phyloP scores from a whole-genome alignment of 2,329 filamentous ascomycete genomes.

The Ophidiomyces ophidiicola region DNA sequence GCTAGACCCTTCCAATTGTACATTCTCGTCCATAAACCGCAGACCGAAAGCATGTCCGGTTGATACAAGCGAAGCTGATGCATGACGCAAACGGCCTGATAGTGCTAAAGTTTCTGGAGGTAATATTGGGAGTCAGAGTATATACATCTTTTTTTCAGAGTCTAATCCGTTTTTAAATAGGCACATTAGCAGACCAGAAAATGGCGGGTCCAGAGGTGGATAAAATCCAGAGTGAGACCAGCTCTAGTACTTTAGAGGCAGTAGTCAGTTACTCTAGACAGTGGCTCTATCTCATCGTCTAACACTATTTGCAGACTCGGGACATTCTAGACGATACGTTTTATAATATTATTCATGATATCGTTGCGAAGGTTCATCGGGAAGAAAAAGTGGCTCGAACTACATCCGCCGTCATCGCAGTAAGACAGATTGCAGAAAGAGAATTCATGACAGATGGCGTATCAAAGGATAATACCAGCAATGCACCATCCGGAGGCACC shows the following conservation, averaged over 20 bases:
- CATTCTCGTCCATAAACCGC: no score
- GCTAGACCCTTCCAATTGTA: no score
- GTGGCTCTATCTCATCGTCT: constrained; percentile 7
- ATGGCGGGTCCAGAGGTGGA: constrained; percentile 19
- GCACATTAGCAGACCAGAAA: background rate
- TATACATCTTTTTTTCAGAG: background rate
- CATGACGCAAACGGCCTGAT: background rate
- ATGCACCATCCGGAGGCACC: constrained; percentile 25
- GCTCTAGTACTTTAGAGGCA: constrained; percentile 31
- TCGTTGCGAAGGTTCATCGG: constrained; percentile 47
- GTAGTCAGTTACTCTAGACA: constrained; percentile 23
- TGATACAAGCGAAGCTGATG: background rate
- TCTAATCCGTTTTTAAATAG: background rate
- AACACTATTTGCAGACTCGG: constrained; percentile 24
- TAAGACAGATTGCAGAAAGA: constrained; percentile 34
- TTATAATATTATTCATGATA: constrained; percentile 48
- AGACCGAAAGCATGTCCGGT: constrained; percentile 1
- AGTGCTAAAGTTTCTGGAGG: no score
- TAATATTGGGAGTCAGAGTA: no score
- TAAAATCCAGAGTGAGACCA: constrained; percentile 24
- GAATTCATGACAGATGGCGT: constrained; percentile 26
- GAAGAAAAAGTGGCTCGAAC: constrained; percentile 49
- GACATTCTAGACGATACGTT: constrained; percentile 47
- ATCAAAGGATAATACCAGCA: constrained; percentile 22
- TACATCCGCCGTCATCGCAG: constrained; percentile 38